phyloP scores from a whole-genome alignment of 2,329 filamentous ascomycete genomes.

The Colletotrichum salicis region DNA sequence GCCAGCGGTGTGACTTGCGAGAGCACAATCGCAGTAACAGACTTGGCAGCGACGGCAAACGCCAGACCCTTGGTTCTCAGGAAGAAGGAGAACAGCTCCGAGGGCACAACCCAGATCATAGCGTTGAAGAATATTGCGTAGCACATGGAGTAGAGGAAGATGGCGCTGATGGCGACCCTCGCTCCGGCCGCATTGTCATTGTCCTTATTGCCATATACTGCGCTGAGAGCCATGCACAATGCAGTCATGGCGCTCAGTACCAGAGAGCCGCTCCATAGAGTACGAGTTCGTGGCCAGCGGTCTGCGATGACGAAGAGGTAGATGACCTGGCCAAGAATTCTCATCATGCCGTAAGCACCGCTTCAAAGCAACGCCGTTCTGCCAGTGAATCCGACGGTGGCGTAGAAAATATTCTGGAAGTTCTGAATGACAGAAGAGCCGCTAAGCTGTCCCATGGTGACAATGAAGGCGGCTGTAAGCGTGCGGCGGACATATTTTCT shows the following conservation, averaged over 20 bases:
- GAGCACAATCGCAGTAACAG: slow-evolving; percentile 43
- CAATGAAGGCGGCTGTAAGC: slow-evolving; percentile 42
- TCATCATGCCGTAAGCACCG: slow-evolving; percentile 53
- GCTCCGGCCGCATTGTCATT: slow-evolving; percentile 30
- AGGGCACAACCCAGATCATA: slow-evolving; percentile 46
- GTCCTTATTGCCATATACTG: slow-evolving; percentile 33
- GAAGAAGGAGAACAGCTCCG: slow-evolving; percentile 44
- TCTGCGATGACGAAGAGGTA: slow-evolving; percentile 44
- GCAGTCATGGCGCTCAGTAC: slow-evolving; percentile 30
- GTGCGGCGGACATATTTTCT: slow-evolving; percentile 43
- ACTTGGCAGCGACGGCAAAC: slow-evolving; percentile 45
- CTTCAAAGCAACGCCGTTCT: slow-evolving; percentile 59
- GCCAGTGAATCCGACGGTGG: slow-evolving; percentile 59
- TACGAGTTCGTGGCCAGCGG: slow-evolving; percentile 41
- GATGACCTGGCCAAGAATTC: slow-evolving; percentile 43
- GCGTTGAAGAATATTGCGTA: slow-evolving; percentile 52
- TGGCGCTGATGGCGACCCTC: slow-evolving; percentile 46
- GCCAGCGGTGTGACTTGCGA: slow-evolving; percentile 48
- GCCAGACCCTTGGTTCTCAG: slow-evolving; percentile 43
- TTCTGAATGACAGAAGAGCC: slow-evolving; percentile 43
- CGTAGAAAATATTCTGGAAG: slow-evolving; percentile 48
- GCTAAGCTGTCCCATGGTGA: slow-evolving; percentile 45
- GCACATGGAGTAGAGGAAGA: slow-evolving; percentile 49
- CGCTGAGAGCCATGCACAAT: slow-evolving; percentile 40
- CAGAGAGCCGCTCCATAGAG: slow-evolving; percentile 26